These are phyloP conservation scores for Trichoderma sp. DNA, from an alignment of 2,329 filamentous ascomycete species.

Conservation along the genomic window DNA sequence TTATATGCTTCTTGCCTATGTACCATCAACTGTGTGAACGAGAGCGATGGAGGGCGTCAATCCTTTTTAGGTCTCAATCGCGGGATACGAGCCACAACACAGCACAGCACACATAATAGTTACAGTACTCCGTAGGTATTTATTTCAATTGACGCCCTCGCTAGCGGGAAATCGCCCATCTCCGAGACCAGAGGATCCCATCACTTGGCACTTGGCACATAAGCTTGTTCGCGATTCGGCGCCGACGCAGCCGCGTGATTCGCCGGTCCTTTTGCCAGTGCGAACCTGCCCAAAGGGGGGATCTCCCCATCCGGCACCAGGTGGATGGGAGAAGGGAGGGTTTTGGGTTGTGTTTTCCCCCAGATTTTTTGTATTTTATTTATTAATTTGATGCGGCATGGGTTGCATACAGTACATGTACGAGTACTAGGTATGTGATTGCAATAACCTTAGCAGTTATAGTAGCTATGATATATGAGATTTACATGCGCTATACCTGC, in stretches of 20 bases:
- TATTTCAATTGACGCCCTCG: neutral
- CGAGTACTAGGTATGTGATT: too few relatives aligned
- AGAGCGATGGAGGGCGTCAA: neutral
- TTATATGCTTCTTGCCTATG: neutral
- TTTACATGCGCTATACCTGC: neutral
- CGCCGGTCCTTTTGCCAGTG: conserved; percentile 5
- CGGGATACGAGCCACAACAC: neutral
- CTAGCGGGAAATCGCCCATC: conserved; percentile 5
- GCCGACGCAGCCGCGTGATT: conserved; percentile 3
- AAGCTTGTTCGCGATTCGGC: neutral
- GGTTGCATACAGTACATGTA: neutral
- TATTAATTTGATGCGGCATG: neutral
- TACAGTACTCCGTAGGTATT: neutral
- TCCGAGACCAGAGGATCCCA: neutral
- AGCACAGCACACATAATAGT: too few relatives aligned
- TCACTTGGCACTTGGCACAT: neutral
- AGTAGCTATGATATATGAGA: neutral
- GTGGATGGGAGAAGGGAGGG: neutral
- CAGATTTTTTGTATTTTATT: neutral
- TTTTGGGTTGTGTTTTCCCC: neutral
- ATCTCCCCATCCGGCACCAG: neutral
- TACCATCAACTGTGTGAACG: too few relatives aligned
- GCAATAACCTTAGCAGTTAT: neutral
- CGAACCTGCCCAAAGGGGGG: neutral
- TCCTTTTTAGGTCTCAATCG: neutral